Conservation (phyloP, 169 alveolate genomes). For the Ichthyophthirius multifiliis region DNA sequence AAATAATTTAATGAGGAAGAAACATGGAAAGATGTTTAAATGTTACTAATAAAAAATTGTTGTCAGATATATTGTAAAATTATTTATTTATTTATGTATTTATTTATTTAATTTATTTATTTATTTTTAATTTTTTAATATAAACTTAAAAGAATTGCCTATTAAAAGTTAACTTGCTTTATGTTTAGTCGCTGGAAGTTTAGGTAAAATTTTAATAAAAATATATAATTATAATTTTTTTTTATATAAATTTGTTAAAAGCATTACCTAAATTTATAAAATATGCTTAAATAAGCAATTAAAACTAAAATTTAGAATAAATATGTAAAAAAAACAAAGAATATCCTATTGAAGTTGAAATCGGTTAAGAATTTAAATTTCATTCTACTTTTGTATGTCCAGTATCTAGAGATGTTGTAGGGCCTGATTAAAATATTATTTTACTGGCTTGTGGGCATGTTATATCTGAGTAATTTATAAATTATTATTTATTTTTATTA, state of each 20-base stretch:
- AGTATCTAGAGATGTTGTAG: constrained; percentile 72
- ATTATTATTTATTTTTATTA: neutral
- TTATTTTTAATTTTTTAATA: neutral
- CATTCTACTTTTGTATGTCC: constrained; percentile 86
- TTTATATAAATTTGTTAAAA: constrained; percentile 38
- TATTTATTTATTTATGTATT: too few relatives aligned
- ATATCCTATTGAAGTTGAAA: constrained; percentile 65
- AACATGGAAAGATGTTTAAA: neutral
- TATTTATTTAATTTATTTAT: neutral
- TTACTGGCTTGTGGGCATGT: constrained; percentile 85
- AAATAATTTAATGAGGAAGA: constrained; percentile 1
- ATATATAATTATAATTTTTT: neutral
- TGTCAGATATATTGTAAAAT: neutral
- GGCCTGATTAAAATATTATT: constrained; percentile 72
- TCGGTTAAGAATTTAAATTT: constrained; percentile 68
- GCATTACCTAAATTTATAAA: constrained; percentile 63
- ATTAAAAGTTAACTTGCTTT: neutral
- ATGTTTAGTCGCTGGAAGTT: neutral
- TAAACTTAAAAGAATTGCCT: neutral
- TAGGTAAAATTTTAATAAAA: neutral
- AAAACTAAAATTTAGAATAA: neutral
- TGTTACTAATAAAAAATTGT: neutral
- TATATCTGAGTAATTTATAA: constrained; percentile 57
- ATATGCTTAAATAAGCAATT: constrained; percentile 27
- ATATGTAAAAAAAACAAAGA: constrained; percentile 37